Conservation (phyloP, 2,329 filamentous ascomycete genomes). For the Colletotrichum theobromicola region DNA sequence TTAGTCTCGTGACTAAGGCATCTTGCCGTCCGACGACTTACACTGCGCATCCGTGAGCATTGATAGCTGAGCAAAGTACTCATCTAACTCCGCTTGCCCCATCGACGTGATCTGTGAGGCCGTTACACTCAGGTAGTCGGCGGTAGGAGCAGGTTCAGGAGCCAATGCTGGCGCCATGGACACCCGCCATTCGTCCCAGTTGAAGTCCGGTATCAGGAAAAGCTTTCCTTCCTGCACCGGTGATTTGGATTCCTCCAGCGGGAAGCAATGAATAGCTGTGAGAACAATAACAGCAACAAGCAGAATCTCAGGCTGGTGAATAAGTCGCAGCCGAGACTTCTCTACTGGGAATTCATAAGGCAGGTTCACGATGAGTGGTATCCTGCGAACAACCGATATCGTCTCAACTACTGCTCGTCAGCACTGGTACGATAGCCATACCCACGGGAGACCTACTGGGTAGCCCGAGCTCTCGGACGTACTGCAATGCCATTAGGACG, state of each 20-base stretch:
- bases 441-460: constrained; percentile 61
- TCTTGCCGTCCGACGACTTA: constrained; percentile 33
- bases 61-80: constrained; percentile 60
- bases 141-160: constrained; percentile 29
- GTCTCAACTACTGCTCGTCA: constrained; percentile 23
- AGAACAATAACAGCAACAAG: constrained; percentile 75
- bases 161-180: constrained; percentile 40
- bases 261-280: constrained; percentile 79
- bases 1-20: constrained; percentile 13
- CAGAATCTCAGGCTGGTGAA: constrained; percentile 76
- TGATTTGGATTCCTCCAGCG: constrained; percentile 66
- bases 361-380: constrained; percentile 57
- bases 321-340: constrained; percentile 47
- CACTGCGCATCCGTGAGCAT: constrained; percentile 37
- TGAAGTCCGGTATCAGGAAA: constrained; percentile 52
- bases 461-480: constrained; percentile 73
- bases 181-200: constrained; percentile 76
- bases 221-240: constrained; percentile 50
- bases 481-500: constrained; percentile 70
- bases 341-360: constrained; percentile 63
- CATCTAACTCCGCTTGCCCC: constrained; percentile 64
- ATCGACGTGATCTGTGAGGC: constrained; percentile 69
- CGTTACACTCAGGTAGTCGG: constrained; percentile 56
- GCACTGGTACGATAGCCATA: neutral
- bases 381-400: constrained; percentile 55